Evolutionary conservation across 441 rosid species (phyloP), one percentile per base, ranked within the genome.

Genomic region (Gossypium trilobum): DNA sequence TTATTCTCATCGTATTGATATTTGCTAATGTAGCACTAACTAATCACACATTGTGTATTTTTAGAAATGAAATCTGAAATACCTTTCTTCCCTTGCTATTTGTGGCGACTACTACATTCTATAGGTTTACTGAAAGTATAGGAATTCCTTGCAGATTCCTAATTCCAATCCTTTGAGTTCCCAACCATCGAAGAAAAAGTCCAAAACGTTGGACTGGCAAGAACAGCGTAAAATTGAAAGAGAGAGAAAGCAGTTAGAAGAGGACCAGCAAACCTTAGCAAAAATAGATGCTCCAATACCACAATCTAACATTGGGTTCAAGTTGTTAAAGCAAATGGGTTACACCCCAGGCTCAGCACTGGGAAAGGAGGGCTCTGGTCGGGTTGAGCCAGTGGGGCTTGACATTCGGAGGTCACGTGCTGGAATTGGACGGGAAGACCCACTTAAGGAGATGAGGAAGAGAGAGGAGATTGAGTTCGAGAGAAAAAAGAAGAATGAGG

Each of bases 241-340:
- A 78, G 97, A 88, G 80, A 87, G 78, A 79, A 88, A 83, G 71
- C 97, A 87, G 73, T 86, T 65, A 44, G 88, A 95, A 78, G 99
- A 95, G 77, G 98, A 95, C 60, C 88, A 83, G 74, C 86, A 83
- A 80, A 91, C 91, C 69, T 73, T 91, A 44, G 87, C 91, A 20
- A 89, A 81, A 11, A 86, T 89, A 20, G 96, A 87, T 46, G 89
- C 92, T 55, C 96, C 98, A 0, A 94, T 94, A 70, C 90, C 92
- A 1, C 91, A 88, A 62, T 87, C 95, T 39, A 95, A 91, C 73
- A 79, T 92, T 6, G 99, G 97, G 55, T 95, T 89, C 81, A 92
- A 91, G 87, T 78, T 95, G 80, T 81, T 95, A 67, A 86, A 88
- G 87, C 91, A 85, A 77, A 95, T 95, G 99, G 99, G 99, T 77